Percentiles rank a stretch among this genome's conserved stretches.
Conservation (phyloP, 176 grass and related monocot genomes). For the Raddia distichophylla region DNA sequence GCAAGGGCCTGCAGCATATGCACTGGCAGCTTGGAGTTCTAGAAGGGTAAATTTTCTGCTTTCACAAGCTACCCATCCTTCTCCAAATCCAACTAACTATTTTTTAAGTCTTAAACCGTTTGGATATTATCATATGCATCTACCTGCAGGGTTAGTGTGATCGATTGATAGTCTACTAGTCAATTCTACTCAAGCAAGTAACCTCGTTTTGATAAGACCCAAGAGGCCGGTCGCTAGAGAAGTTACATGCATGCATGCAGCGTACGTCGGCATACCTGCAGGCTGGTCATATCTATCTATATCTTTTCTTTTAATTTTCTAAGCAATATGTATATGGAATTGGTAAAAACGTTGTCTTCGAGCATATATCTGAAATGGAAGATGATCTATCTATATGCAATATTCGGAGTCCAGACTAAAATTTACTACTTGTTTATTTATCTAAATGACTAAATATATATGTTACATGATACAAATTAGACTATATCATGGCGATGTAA, state of each 20-base stretch:
- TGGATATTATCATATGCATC: conserved; percentile 45
- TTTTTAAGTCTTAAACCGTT: conserved; percentile 65
- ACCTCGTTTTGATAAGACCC: conserved; percentile 47
- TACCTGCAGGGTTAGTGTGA: conserved; percentile 13
- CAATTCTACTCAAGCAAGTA: conserved; percentile 51
- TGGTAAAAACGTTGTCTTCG: neutral
- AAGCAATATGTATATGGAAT: neutral
- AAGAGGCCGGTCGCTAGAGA: neutral
- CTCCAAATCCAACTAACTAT: conserved; percentile 59
- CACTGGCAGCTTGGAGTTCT: neutral
- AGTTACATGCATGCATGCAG: neutral
- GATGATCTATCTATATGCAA: neutral
- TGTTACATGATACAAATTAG: neutral
- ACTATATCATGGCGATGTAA: neutral
- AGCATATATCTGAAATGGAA: neutral
- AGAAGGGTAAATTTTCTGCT: conserved; percentile 40
- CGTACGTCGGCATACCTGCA: neutral
- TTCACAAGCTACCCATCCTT: conserved; percentile 50
- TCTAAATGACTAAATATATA: neutral
- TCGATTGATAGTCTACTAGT: conserved; percentile 36
- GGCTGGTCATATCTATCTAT: neutral
- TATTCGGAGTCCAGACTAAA: too few relatives aligned
- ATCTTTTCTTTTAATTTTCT: neutral
- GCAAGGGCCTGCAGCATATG: neutral
- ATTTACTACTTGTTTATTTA: too few relatives aligned